Conservation (phyloP, 2,329 filamentous ascomycete genomes). For the Penicillium rolfsii region DNA sequence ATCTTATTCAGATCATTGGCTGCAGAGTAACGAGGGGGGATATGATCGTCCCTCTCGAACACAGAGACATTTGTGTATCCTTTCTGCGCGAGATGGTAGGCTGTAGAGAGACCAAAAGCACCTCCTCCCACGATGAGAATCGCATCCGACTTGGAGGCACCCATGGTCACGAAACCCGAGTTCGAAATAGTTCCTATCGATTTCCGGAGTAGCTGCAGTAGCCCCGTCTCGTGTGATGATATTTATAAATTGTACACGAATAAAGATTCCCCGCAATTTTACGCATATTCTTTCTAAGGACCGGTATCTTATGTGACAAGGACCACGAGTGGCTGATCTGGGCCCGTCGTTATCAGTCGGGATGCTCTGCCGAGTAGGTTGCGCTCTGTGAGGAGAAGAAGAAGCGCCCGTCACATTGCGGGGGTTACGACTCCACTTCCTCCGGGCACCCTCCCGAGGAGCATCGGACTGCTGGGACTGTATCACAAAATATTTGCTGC, state of each 20-base stretch:
- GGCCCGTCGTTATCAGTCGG: constrained; percentile 17
- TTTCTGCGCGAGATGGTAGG: constrained; percentile 49
- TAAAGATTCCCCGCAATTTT: constrained; percentile 21
- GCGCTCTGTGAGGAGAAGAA: constrained; percentile 5
- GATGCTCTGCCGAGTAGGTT: constrained; percentile 20
- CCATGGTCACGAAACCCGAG: constrained; percentile 21
- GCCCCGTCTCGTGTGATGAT: not conserved
- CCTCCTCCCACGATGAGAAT: constrained; percentile 51
- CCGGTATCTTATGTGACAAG: constrained; percentile 16
- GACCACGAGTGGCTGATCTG: not conserved
- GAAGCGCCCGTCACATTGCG: not conserved
- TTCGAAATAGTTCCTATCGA: not conserved
- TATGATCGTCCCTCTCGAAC: constrained; percentile 49
- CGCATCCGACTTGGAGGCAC: constrained; percentile 26
- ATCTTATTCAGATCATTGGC: constrained; percentile 67
- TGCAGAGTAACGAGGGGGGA: constrained; percentile 57
- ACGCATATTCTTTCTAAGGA: constrained; percentile 7
- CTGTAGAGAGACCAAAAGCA: constrained; percentile 57
- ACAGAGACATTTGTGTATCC: constrained; percentile 55
- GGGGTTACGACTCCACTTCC: not conserved
- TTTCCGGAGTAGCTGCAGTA: not conserved
- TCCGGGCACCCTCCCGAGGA: constrained; percentile 6
- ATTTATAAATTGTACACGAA: not conserved
- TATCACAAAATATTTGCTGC: not conserved
- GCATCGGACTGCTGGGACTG: not conserved